Percentiles rank a stretch among this genome's conserved stretches.
Conservation (phyloP, 441 rosid species). For the Sinapis alba region DNA sequence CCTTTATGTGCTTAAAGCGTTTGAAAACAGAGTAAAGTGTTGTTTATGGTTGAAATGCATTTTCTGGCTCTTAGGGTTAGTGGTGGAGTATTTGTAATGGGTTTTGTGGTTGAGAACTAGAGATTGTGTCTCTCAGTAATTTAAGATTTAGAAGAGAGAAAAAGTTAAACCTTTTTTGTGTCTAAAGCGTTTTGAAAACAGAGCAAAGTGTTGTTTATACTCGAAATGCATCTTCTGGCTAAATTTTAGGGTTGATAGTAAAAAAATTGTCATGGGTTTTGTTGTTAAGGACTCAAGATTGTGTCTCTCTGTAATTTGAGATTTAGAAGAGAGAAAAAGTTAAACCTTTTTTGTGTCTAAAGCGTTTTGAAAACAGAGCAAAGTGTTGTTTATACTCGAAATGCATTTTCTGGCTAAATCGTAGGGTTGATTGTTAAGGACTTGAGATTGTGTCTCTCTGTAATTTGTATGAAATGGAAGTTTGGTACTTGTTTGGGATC, state of each 20-base stretch:
- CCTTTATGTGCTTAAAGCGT: background rate
- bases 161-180: background rate
- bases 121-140: background rate
- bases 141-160: background rate
- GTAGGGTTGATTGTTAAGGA: background rate
- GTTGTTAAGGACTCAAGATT: background rate
- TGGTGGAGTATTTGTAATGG: background rate
- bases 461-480: background rate
- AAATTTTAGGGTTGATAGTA: background rate
- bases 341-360: background rate
- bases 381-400: background rate
- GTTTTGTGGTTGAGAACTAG: background rate
- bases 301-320: background rate
- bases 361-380: background rate
- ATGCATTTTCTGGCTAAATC: background rate
- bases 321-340: background rate
- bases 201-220: background rate
- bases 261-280: constrained; percentile 2
- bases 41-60: background rate
- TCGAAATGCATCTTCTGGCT: background rate
- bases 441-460: background rate
- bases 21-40: constrained; percentile 29
- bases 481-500: background rate
- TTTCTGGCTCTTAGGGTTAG: background rate
- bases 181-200: background rate